These are phyloP conservation scores for Dioscorea cayenensis DNA, from an alignment of 116 monocot species.

Conservation along the genomic window DNA sequence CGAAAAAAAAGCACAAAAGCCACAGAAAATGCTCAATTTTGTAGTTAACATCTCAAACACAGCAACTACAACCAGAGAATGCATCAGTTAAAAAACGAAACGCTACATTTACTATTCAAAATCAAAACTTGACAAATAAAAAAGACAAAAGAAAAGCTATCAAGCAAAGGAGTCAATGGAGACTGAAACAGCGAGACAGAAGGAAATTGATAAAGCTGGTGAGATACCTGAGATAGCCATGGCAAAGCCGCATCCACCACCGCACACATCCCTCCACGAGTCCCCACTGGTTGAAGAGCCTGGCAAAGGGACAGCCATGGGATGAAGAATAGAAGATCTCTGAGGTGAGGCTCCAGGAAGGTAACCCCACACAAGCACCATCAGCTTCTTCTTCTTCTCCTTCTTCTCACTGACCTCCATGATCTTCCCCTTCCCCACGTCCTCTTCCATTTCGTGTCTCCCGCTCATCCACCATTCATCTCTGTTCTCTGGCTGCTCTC, in stretches of 20 bases:
- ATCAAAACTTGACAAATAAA: neutral
- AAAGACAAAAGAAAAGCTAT: neutral
- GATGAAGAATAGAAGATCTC: constrained; percentile 66
- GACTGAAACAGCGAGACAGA: neutral
- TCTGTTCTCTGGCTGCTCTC: neutral
- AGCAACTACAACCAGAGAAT: neutral
- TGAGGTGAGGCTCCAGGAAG: constrained; percentile 78
- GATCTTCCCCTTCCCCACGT: constrained; percentile 8
- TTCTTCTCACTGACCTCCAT: constrained; percentile 4
- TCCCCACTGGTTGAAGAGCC: constrained; percentile 31
- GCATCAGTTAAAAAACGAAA: too few relatives aligned
- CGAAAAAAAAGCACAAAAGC: neutral
- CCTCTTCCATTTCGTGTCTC: constrained; percentile 23
- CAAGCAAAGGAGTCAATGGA: neutral
- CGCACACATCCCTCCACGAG: constrained; percentile 69
- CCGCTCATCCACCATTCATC: constrained; percentile 33
- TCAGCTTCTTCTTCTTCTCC: constrained; percentile 41
- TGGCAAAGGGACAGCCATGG: constrained; percentile 44
- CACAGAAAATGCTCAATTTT: neutral
- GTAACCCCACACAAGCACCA: constrained; percentile 92
- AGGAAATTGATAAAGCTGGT: neutral
- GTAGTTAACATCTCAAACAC: neutral
- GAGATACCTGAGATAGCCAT: constrained; percentile 67
- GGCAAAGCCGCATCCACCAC: constrained; percentile 97
- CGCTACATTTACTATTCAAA: neutral